These are phyloP conservation scores for Sporisorium iseilematis-ciliati DNA, from an alignment of 1,284 basidiomycete genomes.

Conservation along the genomic window DNA sequence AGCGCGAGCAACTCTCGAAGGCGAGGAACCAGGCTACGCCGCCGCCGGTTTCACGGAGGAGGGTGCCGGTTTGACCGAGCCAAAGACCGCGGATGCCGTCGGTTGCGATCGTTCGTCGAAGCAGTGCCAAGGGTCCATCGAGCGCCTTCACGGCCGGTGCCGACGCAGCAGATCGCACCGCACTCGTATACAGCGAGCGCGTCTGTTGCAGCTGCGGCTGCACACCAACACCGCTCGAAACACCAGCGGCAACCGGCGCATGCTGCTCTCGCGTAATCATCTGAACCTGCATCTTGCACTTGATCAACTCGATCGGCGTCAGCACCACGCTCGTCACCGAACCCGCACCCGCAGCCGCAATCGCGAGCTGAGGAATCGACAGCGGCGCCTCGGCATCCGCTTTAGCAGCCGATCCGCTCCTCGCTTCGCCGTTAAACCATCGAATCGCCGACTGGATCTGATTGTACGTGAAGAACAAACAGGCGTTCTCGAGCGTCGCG, in stretches of 20 bases:
- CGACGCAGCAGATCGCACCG: conserved; percentile 14
- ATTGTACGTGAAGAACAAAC: conserved; percentile 86
- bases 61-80: conserved; percentile 83
- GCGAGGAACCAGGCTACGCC: conserved; percentile 87
- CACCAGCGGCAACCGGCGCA: conserved; percentile 46
- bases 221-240: conserved; percentile 39
- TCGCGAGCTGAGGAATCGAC: conserved; percentile 76
- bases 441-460: conserved; percentile 80
- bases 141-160: conserved; percentile 56
- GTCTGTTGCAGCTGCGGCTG: conserved; percentile 37
- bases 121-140: conserved; percentile 79
- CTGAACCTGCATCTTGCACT: conserved; percentile 96
- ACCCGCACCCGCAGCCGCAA: conserved; percentile 86
- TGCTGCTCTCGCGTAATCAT: conserved; percentile 75
- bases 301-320: conserved; percentile 91
- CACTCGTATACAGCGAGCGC: conserved; percentile 34
- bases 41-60: conserved; percentile 88
- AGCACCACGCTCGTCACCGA: conserved; percentile 83
- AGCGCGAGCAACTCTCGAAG: conserved; percentile 75
- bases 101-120: conserved; percentile 76
- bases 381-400: conserved; percentile 67
- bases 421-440: conserved; percentile 44
- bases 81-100: conserved; percentile 83
- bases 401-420: conserved; percentile 59
- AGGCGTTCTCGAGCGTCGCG: conserved; percentile 90